A percentile compares a stretch with the other conserved stretches of the same genome.
Conservation (phyloP, 164 flowering plant genomes). For the Umbellularia californica region DNA sequence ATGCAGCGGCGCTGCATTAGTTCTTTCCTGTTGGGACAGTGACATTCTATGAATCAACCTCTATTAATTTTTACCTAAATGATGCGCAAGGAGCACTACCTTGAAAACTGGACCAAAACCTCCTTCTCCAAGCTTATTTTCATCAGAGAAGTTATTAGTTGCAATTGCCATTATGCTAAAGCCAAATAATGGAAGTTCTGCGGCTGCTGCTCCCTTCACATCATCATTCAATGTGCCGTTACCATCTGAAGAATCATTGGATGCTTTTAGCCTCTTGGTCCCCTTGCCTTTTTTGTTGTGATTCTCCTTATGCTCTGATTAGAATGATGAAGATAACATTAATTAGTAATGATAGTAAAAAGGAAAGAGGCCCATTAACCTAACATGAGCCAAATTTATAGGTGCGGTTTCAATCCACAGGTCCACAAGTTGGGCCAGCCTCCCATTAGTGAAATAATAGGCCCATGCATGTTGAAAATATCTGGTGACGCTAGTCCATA, state of each 20-base stretch:
- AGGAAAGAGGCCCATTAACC: background rate
- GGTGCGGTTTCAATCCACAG: no score
- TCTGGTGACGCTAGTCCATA: no score
- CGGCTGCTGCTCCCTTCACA: background rate
- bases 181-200: background rate
- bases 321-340: no score
- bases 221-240: no score
- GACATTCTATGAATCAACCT: background rate
- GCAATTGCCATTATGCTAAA: background rate
- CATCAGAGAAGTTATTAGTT: background rate
- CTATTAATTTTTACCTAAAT: background rate
- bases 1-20: no score
- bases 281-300: background rate
- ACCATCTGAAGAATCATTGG: background rate
- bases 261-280: background rate
- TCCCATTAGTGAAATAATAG: no score
- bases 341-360: no score
- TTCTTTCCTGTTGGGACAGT: background rate
- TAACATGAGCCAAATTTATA: no score
- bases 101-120: conserved; percentile 6
- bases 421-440: no score
- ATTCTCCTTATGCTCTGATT: background rate
- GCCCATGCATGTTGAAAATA: no score
- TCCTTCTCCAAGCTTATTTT: conserved; percentile 1
- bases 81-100: background rate